Evolutionary conservation across 1,284 basidiomycete species (phyloP).

Genomic region (Boletus calvinii): DNA sequence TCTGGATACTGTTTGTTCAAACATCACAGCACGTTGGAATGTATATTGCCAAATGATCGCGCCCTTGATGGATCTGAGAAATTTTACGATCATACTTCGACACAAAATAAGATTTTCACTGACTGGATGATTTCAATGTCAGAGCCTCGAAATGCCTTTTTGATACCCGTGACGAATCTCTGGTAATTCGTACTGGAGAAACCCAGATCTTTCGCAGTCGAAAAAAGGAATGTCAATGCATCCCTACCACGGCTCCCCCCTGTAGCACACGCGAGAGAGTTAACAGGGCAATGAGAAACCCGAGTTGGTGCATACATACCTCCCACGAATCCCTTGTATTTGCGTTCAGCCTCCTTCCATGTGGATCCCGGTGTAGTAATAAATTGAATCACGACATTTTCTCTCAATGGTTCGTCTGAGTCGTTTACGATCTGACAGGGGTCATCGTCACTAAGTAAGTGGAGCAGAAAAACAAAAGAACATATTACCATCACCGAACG

Average conservation of each 20-base stretch:
- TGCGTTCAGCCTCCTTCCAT: slow-evolving; percentile 17
- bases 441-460: background rate
- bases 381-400: slow-evolving; percentile 29
- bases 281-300: background rate
- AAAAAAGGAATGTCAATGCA: slow-evolving; percentile 23
- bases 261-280: slow-evolving; percentile 11
- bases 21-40: slow-evolving; percentile 18
- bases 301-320: slow-evolving; percentile 16
- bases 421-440: slow-evolving; percentile 28
- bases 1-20: slow-evolving; percentile 10
- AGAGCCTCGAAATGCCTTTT: background rate
- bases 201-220: slow-evolving; percentile 18
- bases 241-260: slow-evolving; percentile 14
- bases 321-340: slow-evolving; percentile 22
- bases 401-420: background rate
- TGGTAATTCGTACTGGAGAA: slow-evolving; percentile 28
- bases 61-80: slow-evolving; percentile 20
- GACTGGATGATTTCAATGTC: slow-evolving; percentile 17
- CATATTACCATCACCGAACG: slow-evolving; percentile 16
- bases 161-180: slow-evolving; percentile 16
- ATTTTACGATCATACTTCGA: background rate
- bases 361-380: background rate
- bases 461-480: background rate
- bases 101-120: slow-evolving; percentile 5
- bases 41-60: slow-evolving; percentile 19